Base-by-base conservation (phyloP, 1,139 yeast species). In the Scheffersomyces illinoinensis region DNA sequence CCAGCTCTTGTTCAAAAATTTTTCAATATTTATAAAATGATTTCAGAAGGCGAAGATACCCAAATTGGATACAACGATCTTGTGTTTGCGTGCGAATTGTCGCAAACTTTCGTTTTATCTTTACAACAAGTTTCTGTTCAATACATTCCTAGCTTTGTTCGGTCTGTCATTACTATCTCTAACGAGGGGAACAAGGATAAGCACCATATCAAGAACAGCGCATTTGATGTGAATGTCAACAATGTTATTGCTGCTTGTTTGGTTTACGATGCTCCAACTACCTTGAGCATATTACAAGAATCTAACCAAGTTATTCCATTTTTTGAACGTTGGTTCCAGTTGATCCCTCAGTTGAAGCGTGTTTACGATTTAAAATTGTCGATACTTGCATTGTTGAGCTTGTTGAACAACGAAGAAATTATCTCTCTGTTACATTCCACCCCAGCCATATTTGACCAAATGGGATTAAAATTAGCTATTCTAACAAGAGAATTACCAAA, bases 281-380 rank as follows among this genome's bases (percentile, higher is more conserved):
- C 96, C 0, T 70, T 93, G 56, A 72, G 75, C 24, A 71, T 81
- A n/a, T 76, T 95, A 58, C 81, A 83, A 61, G 79, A 81, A 55
- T 69, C 73, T 18, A 75, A 81, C 21, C 77, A 81, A 56, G 72
- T 87, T 10, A 78, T 78, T 24, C 66, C 74, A 3, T 87, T 92
- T 68, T 85, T 93, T 67, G 79, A 81, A 52, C 71, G 81, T 52
- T 95, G 98, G 98, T 84, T 91, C 65, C 76, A 81, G 6, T 60
- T 78, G 71, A 77, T 87, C 57, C 84, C 88, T 4, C 76, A 78
- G 52, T 81, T 90, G 64, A 79, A 82, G n/a, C 79, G 97, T 61
- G 97, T 92, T 2, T 91, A 84, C 67, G 98, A 93, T 73, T 81
- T 92, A 72, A 93, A 93, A 72, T 75, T 95, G 52, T 85, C 91